Base-by-base conservation (phyloP, 2,329 filamentous ascomycete species). In the Rhexocercosporidium sp. region DNA sequence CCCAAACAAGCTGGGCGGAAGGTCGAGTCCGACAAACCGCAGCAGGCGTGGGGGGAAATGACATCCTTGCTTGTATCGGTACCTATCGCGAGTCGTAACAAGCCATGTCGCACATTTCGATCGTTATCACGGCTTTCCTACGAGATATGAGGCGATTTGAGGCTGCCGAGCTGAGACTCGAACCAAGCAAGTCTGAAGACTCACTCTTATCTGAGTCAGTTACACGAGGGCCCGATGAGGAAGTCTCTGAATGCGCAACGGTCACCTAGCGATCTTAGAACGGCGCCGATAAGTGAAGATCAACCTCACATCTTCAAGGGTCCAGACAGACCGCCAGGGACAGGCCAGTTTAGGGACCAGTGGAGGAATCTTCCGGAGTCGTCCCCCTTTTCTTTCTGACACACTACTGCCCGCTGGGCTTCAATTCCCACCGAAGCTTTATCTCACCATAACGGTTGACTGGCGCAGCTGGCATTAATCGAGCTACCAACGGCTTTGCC, bases 151-250 rank as follows among this genome's bases (percentile, higher is more conserved):
- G 34, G 49, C 29, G 31, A 20, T 22, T 20, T 41, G 34, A 39
- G 20, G 34, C 54, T 57, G 31, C 20, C 9, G 31, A 57, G 53
- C 54, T 41, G 34, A 57, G 54, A 57, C 54, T 57, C 20, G 16
- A 39, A 6, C 31, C 31, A 25, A 25, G 53, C 31, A 56, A 44
- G 20, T 59, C 46, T 46, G 56, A 59, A 39, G 31, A 18, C 29
- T 59, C 27, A 31, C 39, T 60, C 57, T 60, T 60, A 46, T 60
- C 57, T 60, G 37, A 60, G 37, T 60, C 57, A 31, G 57, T 60
- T 9, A 46, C 25, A 60, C 57, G 37, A 46, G 6, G 54, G 20
- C 54, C 34, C 31, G n/a, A 41, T 57, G n/a, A 25, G 54, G 54
- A 57, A 39, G 31, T 5, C 5, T 25, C 41, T 39, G 54, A 39